These are phyloP conservation scores for Talaromyces thailandensis DNA, from an alignment of 495 filamentous ascomycete species.

Conservation along the genomic window DNA sequence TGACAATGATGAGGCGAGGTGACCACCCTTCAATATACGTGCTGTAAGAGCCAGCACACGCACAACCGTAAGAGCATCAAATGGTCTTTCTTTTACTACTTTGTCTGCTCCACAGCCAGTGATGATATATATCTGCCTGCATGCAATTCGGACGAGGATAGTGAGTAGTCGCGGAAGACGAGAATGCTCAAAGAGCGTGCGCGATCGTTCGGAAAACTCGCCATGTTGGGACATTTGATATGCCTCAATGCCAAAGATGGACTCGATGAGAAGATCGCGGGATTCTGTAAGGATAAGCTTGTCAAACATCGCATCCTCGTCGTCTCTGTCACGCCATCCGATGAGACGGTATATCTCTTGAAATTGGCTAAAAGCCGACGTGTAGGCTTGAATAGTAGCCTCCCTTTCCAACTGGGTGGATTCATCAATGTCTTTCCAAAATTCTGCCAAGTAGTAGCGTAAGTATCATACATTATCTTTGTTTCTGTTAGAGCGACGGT, in stretches of 20 bases:
- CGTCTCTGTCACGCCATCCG: neutral
- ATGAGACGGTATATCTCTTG: conserved; percentile 6
- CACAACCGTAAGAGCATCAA: conserved; percentile 1
- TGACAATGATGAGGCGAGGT: neutral
- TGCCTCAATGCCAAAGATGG: conserved; percentile 4
- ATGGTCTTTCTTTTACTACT: conserved; percentile 4
- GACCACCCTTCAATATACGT: neutral
- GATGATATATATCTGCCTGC: conserved; percentile 3
- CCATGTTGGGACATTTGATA: conserved; percentile 2
- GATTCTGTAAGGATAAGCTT: neutral
- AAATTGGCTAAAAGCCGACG: conserved; percentile 3
- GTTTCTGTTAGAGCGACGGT: too few relatives aligned
- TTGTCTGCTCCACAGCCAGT: conserved; percentile 3
- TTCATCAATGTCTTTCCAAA: conserved; percentile 7
- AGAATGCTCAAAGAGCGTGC: conserved; percentile 5
- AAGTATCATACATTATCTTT: conserved; percentile 2
- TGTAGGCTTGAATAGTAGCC: neutral
- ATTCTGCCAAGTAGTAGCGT: neutral
- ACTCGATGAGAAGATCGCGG: conserved; percentile 5
- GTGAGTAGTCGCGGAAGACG: conserved; percentile 7
- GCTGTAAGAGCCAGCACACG: conserved; percentile 3
- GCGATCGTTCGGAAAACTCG: conserved; percentile 1
- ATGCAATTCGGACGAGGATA: conserved; percentile 7
- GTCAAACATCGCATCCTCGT: conserved; percentile 5
- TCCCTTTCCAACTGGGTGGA: conserved; percentile 3